These are phyloP conservation scores for Candida sithepensis DNA, from an alignment of 805 yeast species.

Conservation along the genomic window DNA sequence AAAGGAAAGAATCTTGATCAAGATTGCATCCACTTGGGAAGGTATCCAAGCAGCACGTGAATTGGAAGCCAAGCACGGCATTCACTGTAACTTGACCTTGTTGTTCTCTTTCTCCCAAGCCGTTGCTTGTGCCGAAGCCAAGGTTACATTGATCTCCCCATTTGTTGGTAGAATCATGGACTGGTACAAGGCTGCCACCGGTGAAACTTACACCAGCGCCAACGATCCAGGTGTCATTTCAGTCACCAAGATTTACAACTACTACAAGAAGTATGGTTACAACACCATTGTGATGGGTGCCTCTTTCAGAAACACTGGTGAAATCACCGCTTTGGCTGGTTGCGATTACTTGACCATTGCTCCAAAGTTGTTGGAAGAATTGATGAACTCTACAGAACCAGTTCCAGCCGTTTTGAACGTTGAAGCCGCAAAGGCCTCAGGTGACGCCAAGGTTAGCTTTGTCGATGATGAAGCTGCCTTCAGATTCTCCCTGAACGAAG, in stretches of 20 bases:
- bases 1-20: conserved; percentile 90
- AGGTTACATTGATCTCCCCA: conserved; percentile 94
- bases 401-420: conserved; percentile 84
- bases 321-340: conserved; percentile 95
- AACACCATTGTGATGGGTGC: conserved; percentile 99
- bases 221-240: conserved; percentile 96
- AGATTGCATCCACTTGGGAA: conserved; percentile 98
- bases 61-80: conserved; percentile 83
- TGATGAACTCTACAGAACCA: conserved; percentile 68
- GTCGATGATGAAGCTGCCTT: conserved; percentile 83
- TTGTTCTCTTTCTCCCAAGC: conserved; percentile 96
- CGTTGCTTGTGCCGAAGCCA: conserved; percentile 98
- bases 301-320: conserved; percentile 95
- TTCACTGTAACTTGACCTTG: conserved; percentile 93
- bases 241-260: conserved; percentile 86
- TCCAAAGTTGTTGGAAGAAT: conserved; percentile 86
- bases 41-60: conserved; percentile 99
- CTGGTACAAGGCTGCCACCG: conserved; percentile 94
- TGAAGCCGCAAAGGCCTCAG: conserved; percentile 50
- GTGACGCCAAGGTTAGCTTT: conserved; percentile 69
- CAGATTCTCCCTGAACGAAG: conserved; percentile 91
- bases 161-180: conserved; percentile 98
- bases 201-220: conserved; percentile 75
- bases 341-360: conserved; percentile 94
- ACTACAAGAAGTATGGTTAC: conserved; percentile 96